Evolutionary conservation across 306 rosid species (phyloP), one percentile per base, ranked within the genome.

Genomic region (Ammopiptanthus mongolicus): DNA sequence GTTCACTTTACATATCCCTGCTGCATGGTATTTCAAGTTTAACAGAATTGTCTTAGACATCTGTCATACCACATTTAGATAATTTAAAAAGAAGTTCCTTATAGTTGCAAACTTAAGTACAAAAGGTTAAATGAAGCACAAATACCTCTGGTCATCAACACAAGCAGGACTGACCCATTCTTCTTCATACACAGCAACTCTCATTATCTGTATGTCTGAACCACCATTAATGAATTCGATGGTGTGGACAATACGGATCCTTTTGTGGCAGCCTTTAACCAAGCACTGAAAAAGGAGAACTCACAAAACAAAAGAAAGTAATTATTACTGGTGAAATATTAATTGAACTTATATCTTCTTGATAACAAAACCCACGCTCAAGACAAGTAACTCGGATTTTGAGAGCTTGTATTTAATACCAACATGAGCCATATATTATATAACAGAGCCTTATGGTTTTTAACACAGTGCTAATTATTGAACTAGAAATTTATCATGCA

Each of bases 201-300:
- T 90, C 91, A 95, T 68, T 72, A 95, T 95, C 80, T 89, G 98
- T 76, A 95, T 90, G 82, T 91, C 85, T 4, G 97, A 85, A 75
- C 97, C 98, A 17, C 97, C 93, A 31, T 89, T 77, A 42, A 33
- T 82, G 83, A 95, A 91, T 76, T 95, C 97, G 76, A 95, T 90
- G 33, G 97, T 95, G 51, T 91, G 98, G 75, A 95, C 84, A 13
- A 95, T 78, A 10, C 97, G 95, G 46, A 95, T 86, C 79, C 98
- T 88, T 89, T 78, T 90, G 84, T 95, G 98, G 82, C 97, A 90
- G 70, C 98, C 97, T 85, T 91, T 95, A 42, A 94, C 98, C 83
- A 95, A 88, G 72, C 97, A 91, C 97, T 95, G 50, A 69, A 51
- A 69, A 68, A 73, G 15, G 64, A 78, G 64, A 50, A 23, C 50